Base-by-base conservation (phyloP, 805 yeast species). In the Saturnispora sanitii region DNA sequence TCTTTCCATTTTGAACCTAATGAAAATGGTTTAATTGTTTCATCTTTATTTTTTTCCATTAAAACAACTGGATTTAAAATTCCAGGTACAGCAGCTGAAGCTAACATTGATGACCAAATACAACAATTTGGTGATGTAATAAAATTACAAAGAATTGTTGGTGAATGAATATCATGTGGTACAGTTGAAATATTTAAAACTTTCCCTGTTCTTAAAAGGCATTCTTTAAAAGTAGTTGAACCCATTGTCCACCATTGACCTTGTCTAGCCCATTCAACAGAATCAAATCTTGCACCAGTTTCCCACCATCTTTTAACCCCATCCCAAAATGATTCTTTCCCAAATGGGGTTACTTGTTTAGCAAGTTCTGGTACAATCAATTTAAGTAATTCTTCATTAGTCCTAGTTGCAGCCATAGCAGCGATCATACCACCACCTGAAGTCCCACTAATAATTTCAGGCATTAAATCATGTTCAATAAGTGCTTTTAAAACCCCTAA, bases 51-150 rank as follows among this genome's bases (percentile, higher is more conserved):
- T 8, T 62, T 65, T 76, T 75, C 79, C 87, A 82, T 79, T 41
- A 82, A 60, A 13, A 80, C 86, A 17, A 82, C 88, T 0, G 94
- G 94, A 46, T 79, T 79, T 42, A 82, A 60, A 12, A 82, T 79
- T 0, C 92, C 92, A 0, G 94, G 94, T 6, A 83, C 92, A 0
- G 92, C 92, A 4, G 85, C 73, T 3, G 86, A 78, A 0, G 92
- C 92, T 31, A 82, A 60, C 43, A 82, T 60, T 0, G 87, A 65
- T 2, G 84, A 75, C 92, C 92, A 82, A n/a, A 83, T 77, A 13
- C 82, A 76, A 56, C 90, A 81, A 54, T 80, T 71, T 9, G 92
- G 92, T 13, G 88, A 73, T 0, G 92, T 82, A 44, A 81, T 70
- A 50, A 78, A 75, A 50, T 82, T 82, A 55, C 90, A 79, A 36